Conservation (phyloP, 2,329 filamentous ascomycete genomes). For the Xylaria sp. region DNA sequence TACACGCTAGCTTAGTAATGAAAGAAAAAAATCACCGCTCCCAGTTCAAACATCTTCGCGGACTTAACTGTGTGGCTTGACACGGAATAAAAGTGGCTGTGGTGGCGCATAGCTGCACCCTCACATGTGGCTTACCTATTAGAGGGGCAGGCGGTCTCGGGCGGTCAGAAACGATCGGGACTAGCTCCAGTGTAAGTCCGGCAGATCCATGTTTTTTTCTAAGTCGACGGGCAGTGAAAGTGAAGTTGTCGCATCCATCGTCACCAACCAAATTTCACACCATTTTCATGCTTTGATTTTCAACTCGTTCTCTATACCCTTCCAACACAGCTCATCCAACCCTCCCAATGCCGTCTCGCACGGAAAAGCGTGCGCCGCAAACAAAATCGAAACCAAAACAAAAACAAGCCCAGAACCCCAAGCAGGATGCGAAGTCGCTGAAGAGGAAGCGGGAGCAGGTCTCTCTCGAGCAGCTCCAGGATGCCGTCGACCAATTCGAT, state of each 20-base stretch:
- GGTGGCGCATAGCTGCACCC: background rate
- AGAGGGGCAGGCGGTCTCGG: constrained; percentile 15
- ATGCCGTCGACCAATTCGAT: constrained; percentile 45
- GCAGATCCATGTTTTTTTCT: constrained; percentile 27
- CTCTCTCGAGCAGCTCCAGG: constrained; percentile 37
- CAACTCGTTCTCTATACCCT: background rate
- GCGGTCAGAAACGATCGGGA: constrained; percentile 21
- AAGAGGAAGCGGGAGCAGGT: constrained; percentile 41
- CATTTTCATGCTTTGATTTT: background rate
- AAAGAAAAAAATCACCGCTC: too few species aligned
- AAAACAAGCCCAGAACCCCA: constrained; percentile 25
- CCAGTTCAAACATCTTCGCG: too few species aligned
- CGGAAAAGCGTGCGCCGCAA: constrained; percentile 20
- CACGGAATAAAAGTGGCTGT: background rate
- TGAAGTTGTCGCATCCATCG: background rate
- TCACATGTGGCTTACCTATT: background rate
- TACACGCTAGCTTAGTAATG: too few species aligned
- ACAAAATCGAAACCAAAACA: constrained; percentile 2
- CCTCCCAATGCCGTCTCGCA: constrained; percentile 25
- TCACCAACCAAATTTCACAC: background rate
- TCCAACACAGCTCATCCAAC: background rate
- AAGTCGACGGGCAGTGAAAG: background rate
- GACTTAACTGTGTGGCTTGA: background rate
- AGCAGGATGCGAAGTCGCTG: constrained; percentile 32
- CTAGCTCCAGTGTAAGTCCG: constrained; percentile 7